These are phyloP conservation scores for Globisporangium uncinulatum DNA, from an alignment of 352 stramenopile genomes.

Conservation along the genomic window DNA sequence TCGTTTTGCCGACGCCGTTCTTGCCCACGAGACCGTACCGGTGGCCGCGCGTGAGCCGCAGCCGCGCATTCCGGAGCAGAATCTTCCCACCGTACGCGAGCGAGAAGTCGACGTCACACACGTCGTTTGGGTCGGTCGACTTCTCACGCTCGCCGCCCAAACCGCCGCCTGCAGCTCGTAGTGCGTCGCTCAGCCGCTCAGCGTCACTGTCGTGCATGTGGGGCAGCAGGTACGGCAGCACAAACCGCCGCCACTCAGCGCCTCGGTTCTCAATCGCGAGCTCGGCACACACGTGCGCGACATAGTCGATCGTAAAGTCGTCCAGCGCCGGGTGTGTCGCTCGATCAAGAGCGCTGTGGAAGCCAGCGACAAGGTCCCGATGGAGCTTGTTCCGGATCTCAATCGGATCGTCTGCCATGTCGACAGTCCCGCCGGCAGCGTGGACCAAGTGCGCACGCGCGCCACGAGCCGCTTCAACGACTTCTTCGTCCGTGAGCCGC, in stretches of 20 bases:
- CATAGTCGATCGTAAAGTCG: slow-evolving; percentile 54
- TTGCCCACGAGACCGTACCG: slow-evolving; percentile 94
- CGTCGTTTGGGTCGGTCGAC: too few species aligned
- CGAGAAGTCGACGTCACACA: slow-evolving; percentile 73
- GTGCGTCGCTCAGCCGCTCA: slow-evolving; percentile 39
- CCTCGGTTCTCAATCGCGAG: slow-evolving; percentile 52
- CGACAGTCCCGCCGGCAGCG: slow-evolving; percentile 42
- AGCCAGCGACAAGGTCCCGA: slow-evolving; percentile 32
- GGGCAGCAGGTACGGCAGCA: slow-evolving; percentile 47
- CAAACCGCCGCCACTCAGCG: slow-evolving; percentile 41
- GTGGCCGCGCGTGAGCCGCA: slow-evolving; percentile 89
- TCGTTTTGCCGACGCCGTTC: slow-evolving; percentile 94
- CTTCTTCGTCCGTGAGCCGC: slow-evolving; percentile 89
- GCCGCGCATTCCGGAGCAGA: slow-evolving; percentile 88
- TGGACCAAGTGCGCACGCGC: slow-evolving; percentile 53
- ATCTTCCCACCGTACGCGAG: slow-evolving; percentile 94
- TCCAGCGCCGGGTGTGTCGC: slow-evolving; percentile 34
- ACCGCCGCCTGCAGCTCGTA: slow-evolving; percentile 46
- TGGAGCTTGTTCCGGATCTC: slow-evolving; percentile 53
- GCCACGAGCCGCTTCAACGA: slow-evolving; percentile 63
- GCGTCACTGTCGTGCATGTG: slow-evolving; percentile 54
- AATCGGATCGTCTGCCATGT: slow-evolving; percentile 48
- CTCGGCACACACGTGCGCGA: slow-evolving; percentile 57
- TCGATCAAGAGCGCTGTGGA: slow-evolving; percentile 39
- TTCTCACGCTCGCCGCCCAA: slow-evolving; percentile 36